phyloP scores from a whole-genome alignment of 352 stramenopile species.

The Phytophthora chlamydospora region DNA sequence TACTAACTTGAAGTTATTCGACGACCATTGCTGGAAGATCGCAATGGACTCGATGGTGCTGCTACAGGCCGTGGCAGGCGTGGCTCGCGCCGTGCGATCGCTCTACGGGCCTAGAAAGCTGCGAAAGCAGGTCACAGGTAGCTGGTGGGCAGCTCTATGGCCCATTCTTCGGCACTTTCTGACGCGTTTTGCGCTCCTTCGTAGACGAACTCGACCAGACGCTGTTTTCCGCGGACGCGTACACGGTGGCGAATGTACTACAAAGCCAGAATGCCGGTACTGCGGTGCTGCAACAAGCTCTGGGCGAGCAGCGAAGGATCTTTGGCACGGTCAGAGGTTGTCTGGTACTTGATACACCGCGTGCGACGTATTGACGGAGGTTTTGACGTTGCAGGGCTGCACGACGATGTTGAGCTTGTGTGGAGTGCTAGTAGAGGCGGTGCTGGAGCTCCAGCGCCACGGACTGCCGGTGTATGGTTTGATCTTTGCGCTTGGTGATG shows the following conservation, averaged over 20 bases:
- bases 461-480: constrained; percentile 18
- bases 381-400: constrained; percentile 21
- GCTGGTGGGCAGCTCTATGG: neutral
- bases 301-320: constrained; percentile 22
- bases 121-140: constrained; percentile 36
- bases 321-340: constrained; percentile 26
- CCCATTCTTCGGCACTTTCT: too few relatives aligned
- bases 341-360: too few relatives aligned
- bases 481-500: too few relatives aligned
- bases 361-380: neutral
- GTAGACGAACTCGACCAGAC: constrained; percentile 28
- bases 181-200: neutral
- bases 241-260: constrained; percentile 25
- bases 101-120: constrained; percentile 35
- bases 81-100: constrained; percentile 27
- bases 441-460: constrained; percentile 18
- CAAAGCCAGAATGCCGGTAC: constrained; percentile 35
- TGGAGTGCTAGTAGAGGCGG: constrained; percentile 25
- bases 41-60: constrained; percentile 14
- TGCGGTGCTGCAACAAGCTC: constrained; percentile 33
- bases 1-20: constrained; percentile 25
- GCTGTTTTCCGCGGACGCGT: constrained; percentile 29
- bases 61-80: constrained; percentile 24
- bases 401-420: constrained; percentile 28
- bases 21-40: constrained; percentile 15